Evolutionary conservation across 108 stramenopile genomes (phyloP).

Genomic region (Mediolabrus comicus): DNA sequence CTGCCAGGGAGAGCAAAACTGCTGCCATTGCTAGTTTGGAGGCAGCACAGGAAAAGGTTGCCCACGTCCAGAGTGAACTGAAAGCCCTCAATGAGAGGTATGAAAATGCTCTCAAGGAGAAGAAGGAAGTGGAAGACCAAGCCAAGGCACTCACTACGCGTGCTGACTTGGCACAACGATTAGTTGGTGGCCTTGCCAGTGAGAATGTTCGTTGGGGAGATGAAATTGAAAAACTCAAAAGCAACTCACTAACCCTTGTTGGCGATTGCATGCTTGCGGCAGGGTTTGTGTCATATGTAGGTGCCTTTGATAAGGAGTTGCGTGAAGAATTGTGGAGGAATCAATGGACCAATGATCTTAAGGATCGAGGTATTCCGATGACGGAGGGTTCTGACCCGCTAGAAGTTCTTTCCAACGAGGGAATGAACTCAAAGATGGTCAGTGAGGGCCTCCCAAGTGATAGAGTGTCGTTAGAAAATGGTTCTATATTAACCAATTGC

Average conservation of each 20-base stretch:
- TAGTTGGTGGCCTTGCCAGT: constrained; percentile 83
- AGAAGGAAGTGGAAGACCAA: constrained; percentile 81
- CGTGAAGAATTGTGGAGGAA: constrained; percentile 72
- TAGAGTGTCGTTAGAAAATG: constrained; percentile 88
- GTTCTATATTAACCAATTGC: constrained; percentile 84
- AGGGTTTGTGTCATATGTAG: constrained; percentile 91
- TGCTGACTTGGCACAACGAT: constrained; percentile 77
- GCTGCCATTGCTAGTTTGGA: constrained; percentile 70
- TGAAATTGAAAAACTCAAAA: constrained; percentile 76
- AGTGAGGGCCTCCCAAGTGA: constrained; percentile 90
- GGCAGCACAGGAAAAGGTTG: constrained; percentile 68
- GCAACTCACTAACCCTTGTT: constrained; percentile 62
- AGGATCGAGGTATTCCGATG: constrained; percentile 67
- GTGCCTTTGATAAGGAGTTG: constrained; percentile 85
- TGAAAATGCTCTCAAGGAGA: constrained; percentile 71
- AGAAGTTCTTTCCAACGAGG: constrained; percentile 76
- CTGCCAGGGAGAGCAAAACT: constrained; percentile 71
- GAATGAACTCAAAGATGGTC: constrained; percentile 79
- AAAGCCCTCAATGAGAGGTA: constrained; percentile 54
- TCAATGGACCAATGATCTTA: constrained; percentile 76
- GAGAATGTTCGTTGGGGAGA: constrained; percentile 89
- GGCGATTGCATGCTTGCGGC: constrained; percentile 91
- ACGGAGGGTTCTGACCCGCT: constrained; percentile 82
- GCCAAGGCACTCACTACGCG: constrained; percentile 68
- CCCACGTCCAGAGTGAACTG: constrained; percentile 51